phyloP scores from a whole-genome alignment of 140 eudicot species.

The Bidens hawaiensis region DNA sequence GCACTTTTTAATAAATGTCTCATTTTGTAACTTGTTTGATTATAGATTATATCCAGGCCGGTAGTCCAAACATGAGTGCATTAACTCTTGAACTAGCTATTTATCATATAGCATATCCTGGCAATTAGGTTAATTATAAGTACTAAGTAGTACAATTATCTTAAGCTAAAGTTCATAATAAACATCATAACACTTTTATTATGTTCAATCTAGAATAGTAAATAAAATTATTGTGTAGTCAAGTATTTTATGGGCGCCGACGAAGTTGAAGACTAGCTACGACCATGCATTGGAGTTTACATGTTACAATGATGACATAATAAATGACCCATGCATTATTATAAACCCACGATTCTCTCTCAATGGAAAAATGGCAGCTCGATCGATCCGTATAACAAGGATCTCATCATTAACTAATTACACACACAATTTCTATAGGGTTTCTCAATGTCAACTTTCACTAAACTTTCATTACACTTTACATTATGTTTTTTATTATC shows the following conservation, averaged over 20 bases:
- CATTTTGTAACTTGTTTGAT: too few relatives aligned
- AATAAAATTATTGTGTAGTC: neutral
- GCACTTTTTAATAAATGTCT: neutral
- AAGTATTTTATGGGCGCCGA: constrained; percentile 18
- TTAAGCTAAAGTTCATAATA: neutral
- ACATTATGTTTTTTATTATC: constrained; percentile 1
- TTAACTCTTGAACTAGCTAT: too few relatives aligned
- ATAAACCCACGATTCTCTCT: constrained; percentile 39
- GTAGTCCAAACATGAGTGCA: too few relatives aligned
- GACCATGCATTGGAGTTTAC: constrained; percentile 17
- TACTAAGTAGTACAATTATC: neutral
- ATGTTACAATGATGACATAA: constrained; percentile 29
- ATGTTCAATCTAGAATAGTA: neutral
- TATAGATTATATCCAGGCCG: too few relatives aligned
- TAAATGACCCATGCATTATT: constrained; percentile 23
- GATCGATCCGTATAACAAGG: constrained; percentile 49
- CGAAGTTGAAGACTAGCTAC: constrained; percentile 20
- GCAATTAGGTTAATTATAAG: neutral
- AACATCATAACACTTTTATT: neutral
- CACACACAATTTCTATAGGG: constrained; percentile 34
- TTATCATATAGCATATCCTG: neutral
- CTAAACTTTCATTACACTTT: constrained; percentile 23
- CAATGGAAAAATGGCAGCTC: constrained; percentile 35
- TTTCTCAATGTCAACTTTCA: constrained; percentile 41
- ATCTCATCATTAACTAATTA: constrained; percentile 24